A percentile compares a stretch with the other conserved stretches of the same genome.
These are phyloP conservation scores for Penicillium soppii DNA, from an alignment of 495 filamentous ascomycete genomes.

Conservation along the genomic window DNA sequence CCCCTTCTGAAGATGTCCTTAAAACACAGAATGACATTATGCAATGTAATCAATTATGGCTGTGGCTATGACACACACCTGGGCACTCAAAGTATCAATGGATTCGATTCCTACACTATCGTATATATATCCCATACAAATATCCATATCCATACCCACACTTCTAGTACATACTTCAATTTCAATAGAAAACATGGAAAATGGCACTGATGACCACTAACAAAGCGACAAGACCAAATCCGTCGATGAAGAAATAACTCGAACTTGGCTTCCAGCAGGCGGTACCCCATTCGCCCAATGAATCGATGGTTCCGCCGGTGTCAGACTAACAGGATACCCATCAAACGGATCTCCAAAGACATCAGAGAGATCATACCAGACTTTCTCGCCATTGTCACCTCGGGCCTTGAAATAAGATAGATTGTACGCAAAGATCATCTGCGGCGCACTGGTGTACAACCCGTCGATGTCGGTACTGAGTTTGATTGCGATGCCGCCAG, in stretches of 20 bases:
- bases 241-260: conserved; percentile 28
- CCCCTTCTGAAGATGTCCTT: too few relatives aligned
- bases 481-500: conserved; percentile 57
- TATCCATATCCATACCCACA: too few relatives aligned
- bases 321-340: conserved; percentile 40
- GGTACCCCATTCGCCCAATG: conserved; percentile 49
- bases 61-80: too few relatives aligned
- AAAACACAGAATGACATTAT: too few relatives aligned
- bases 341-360: conserved; percentile 57
- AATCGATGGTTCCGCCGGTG: conserved; percentile 41
- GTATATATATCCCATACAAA: too few relatives aligned
- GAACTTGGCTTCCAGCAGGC: conserved; percentile 50
- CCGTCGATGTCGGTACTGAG: conserved; percentile 47
- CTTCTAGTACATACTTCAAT: too few relatives aligned
- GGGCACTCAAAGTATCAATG: too few relatives aligned
- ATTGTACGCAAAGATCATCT: conserved; percentile 56
- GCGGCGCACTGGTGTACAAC: conserved; percentile 47
- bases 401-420: conserved; percentile 30
- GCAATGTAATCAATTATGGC: too few relatives aligned
- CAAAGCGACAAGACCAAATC: conserved; percentile 41
- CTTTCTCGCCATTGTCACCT: conserved; percentile 2
- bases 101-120: too few relatives aligned
- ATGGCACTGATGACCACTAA: too few relatives aligned
- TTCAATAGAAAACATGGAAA: too few relatives aligned
- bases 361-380: conserved; percentile 60